Evolutionary conservation across 2,329 filamentous ascomycete genomes (phyloP), one percentile per base, ranked within the genome.

Genomic region (Fusarium pseudonygamai): DNA sequence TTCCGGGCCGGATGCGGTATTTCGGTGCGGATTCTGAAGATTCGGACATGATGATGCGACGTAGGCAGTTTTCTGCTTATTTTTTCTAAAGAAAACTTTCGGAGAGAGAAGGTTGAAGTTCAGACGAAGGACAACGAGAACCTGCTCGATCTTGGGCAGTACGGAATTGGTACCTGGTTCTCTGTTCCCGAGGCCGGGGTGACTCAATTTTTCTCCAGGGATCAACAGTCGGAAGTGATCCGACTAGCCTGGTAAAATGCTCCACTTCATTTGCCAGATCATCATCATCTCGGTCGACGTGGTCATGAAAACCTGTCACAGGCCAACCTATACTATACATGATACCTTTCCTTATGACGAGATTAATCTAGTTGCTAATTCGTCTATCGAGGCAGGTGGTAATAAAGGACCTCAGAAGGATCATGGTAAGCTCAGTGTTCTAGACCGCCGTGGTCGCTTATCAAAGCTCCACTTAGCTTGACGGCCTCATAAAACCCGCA

Each of bases 1-100:
- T 60, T 8, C 45, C 64, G 2, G 39, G 45, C 18, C 64, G 45
- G 24, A 67, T 47, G 45, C 53, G 53, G 52, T 67, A 67, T 67
- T 52, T 67, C 28, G 36, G 12, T 26, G 15, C 5, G 12, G 32
- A 10, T 6, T 15, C 18, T 37, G 34, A 20, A 22, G 22, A 40
- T 22, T 26, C 12, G 1, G 45, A 45, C 64, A 67, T 67, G 16
- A 18, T 24, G 9, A 12, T 30, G n/a, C n/a, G n/a, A n/a, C n/a
- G n/a, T n/a, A n/a, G n/a, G n/a, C n/a, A n/a, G n/a, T n/a, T n/a
- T n/a, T n/a, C n/a, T n/a, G n/a, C n/a, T n/a, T n/a, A n/a, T n/a
- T n/a, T n/a, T n/a, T n/a, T n/a, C n/a, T n/a, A n/a, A n/a, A n/a
- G n/a, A n/a, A n/a, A n/a, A n/a, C n/a, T n/a, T n/a, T n/a, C n/a